These are phyloP conservation scores for Trypanosoma cruzi DNA, from an alignment of 208 protist species.

Conservation along the genomic window DNA sequence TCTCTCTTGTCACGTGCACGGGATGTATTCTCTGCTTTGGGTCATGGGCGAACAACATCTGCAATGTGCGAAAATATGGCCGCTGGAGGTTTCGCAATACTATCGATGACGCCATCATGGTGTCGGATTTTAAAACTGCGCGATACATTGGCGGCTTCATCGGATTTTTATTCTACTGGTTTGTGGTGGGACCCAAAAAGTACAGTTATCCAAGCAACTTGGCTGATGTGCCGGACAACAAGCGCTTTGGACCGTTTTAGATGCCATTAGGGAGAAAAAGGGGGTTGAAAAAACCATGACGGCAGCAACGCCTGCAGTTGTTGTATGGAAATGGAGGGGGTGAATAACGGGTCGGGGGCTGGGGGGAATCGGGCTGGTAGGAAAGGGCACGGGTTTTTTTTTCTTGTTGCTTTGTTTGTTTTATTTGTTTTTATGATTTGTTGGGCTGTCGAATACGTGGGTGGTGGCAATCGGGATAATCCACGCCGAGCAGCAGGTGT, in stretches of 20 bases:
- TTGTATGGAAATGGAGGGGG: background rate
- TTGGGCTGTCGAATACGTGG: background rate
- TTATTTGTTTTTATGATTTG: background rate
- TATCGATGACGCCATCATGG: constrained; percentile 88
- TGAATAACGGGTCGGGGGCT: background rate
- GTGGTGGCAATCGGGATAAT: background rate
- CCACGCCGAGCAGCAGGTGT: background rate
- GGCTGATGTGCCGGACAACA: constrained; percentile 78
- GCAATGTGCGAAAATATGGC: constrained; percentile 86
- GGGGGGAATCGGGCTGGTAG: background rate
- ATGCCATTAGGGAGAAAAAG: background rate
- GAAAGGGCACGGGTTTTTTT: background rate
- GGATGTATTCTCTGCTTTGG: constrained; percentile 80
- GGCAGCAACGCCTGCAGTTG: background rate
- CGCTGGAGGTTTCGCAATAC: constrained; percentile 86
- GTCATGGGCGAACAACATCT: constrained; percentile 87
- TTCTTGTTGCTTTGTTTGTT: background rate
- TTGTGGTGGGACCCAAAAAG: constrained; percentile 85
- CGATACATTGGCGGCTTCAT: constrained; percentile 75
- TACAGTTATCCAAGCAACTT: constrained; percentile 80
- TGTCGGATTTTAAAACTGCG: constrained; percentile 75
- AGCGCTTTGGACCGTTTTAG: constrained; percentile 78
- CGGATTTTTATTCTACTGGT: constrained; percentile 87
- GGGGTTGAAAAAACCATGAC: background rate
- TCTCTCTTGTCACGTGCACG: constrained; percentile 62